Evolutionary conservation across 495 filamentous ascomycete genomes (phyloP), one percentile per base, ranked within the genome.

Genomic region (Chaetomidium leptoderma): DNA sequence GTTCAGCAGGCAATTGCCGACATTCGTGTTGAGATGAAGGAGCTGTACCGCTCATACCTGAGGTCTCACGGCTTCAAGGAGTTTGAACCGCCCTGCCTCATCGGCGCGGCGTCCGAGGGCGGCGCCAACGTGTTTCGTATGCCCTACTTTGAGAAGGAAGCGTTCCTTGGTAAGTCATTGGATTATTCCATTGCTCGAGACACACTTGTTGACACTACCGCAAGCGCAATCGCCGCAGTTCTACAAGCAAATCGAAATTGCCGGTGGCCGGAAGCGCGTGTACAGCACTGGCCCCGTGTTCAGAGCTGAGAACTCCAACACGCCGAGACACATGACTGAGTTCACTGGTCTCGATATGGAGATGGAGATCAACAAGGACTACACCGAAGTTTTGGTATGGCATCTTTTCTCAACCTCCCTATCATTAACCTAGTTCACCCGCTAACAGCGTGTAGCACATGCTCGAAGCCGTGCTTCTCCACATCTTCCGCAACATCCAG

Each of bases 311-410:
- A 96, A 97, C 72, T 92, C 87, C 54, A 96, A 96, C 68, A 98
- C 93, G 1, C 90, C 95, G 66, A 81, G 93, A 51, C 93, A 98
- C 72, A 87, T 97, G 84, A 97, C 91, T 13, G 93, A 96, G 61
- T 98, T 96, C 74, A 90, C 89, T 42, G 93, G 93, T 71, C 88
- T 98, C 58, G 93, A 98, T 89, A 77, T 97, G 66, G 93, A 97
- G 70, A 97, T 96, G 88, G 91, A 91, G 35, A 96, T 97, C 71
- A 81, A 87, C 53, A 76, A 89, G 54, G 81, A 91, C 73, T 97
- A 97, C 75, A 83, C 88, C 69, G 93, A 98, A 70, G 91, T 95
- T 36, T 73, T 90, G 24, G 56, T 58, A 58, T 46, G 56, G 6
- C 14, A 4, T 23, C 16, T 14, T n/a, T 32, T 14, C n/a, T 11